Percentiles rank a stretch among this genome's conserved stretches.
These are phyloP conservation scores for Didymella pinodella DNA, from an alignment of 2,329 filamentous ascomycete genomes.

Conservation along the genomic window DNA sequence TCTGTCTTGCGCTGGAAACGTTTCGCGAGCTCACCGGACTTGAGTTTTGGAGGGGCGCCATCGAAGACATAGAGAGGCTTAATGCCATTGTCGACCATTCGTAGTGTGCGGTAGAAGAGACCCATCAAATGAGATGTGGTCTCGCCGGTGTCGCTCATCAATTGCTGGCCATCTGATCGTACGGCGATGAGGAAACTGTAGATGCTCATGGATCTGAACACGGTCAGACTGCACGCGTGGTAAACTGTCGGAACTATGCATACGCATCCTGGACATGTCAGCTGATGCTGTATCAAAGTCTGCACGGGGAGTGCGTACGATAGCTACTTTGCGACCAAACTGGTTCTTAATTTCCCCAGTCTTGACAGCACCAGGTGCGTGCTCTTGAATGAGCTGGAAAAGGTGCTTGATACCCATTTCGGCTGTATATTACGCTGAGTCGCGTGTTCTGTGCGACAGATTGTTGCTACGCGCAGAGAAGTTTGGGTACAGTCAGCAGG, in stretches of 20 bases:
- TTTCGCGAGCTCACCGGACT: constrained; percentile 95
- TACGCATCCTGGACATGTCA: constrained; percentile 57
- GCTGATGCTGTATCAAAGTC: constrained; percentile 2
- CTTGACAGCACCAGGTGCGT: constrained; percentile 95
- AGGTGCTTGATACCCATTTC: constrained; percentile 54
- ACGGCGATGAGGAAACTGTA: constrained; percentile 99
- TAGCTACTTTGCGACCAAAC: constrained; percentile 97
- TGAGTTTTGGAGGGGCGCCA: constrained; percentile 94
- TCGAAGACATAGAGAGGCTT: constrained; percentile 99
- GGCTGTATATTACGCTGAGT: not conserved
- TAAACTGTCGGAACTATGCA: constrained; percentile 14
- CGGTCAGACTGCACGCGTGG: constrained; percentile 21
- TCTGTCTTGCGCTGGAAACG: constrained; percentile 95
- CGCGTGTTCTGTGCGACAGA: not conserved
- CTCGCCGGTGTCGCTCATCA: constrained; percentile 93
- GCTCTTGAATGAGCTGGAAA: constrained; percentile 68
- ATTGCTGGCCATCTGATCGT: constrained; percentile 93
- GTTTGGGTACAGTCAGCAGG: constrained; percentile 2
- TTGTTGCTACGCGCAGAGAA: not conserved
- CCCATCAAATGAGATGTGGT: constrained; percentile 99
- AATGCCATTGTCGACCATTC: constrained; percentile 98
- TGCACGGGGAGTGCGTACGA: constrained; percentile 65
- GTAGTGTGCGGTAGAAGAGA: constrained; percentile 98
- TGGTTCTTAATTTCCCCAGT: constrained; percentile 98
- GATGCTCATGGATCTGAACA: constrained; percentile 87